Percentiles rank a stretch among this genome's conserved stretches.
Evolutionary conservation across 2,329 filamentous ascomycete genomes (phyloP).

Genomic region (Aureobasidium musti): DNA sequence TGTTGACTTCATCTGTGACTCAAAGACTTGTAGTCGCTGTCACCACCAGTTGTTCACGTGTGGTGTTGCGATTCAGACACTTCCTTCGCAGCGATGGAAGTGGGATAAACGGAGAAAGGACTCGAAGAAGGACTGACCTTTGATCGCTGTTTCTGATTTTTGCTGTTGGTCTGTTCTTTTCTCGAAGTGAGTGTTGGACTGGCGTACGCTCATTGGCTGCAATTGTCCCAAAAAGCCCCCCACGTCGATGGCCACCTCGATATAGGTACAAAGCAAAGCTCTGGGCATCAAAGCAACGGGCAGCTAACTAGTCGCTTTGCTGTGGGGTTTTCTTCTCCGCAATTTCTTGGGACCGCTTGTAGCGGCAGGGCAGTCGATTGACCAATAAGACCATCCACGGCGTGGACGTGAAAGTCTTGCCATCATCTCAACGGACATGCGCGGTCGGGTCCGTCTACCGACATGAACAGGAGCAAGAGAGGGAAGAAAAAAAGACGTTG

Average conservation of each 20-base stretch:
- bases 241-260: not conserved
- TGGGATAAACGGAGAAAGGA: too few species aligned
- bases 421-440: constrained; percentile 7
- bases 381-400: not conserved
- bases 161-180: not conserved
- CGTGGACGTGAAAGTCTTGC: not conserved
- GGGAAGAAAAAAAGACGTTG: constrained; percentile 4
- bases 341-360: not conserved
- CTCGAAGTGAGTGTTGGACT: not conserved
- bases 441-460: constrained; percentile 12
- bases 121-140: too few species aligned
- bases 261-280: not conserved
- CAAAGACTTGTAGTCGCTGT: not conserved
- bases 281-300: not conserved
- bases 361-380: not conserved
- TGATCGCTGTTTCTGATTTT: not conserved
- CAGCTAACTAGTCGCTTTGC: not conserved
- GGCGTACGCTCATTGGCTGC: not conserved
- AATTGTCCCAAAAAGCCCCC: not conserved
- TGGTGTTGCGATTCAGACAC: not conserved
- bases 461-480: not conserved
- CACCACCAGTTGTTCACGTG: not conserved
- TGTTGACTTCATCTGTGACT: not conserved
- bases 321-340: constrained; percentile 16
- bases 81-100: not conserved